Conservation (phyloP, 768 basidiomycete species). For the Termitomyces sp. region DNA sequence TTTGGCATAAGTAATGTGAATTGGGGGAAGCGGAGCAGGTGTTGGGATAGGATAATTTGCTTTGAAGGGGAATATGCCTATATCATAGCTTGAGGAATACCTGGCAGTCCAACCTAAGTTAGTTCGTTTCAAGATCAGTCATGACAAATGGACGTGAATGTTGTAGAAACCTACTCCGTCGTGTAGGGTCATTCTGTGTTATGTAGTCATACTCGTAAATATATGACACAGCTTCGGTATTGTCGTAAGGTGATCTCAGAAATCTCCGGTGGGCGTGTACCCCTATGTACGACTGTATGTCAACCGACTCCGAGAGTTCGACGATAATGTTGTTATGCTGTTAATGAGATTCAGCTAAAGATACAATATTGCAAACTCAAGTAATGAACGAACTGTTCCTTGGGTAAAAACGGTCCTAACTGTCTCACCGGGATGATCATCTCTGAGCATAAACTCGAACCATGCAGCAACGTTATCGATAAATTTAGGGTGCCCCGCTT, state of each 20-base stretch:
- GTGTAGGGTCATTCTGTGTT: slow-evolving; percentile 21
- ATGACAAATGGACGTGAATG: background rate
- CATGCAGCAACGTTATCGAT: slow-evolving; percentile 29
- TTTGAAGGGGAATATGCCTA: slow-evolving; percentile 21
- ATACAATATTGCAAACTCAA: background rate
- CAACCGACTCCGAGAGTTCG: slow-evolving; percentile 25
- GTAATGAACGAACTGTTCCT: slow-evolving; percentile 22
- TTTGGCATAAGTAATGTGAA: slow-evolving; percentile 16
- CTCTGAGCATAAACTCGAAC: slow-evolving; percentile 32
- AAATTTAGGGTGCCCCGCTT: slow-evolving; percentile 14
- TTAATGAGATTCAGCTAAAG: background rate
- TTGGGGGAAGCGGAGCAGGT: slow-evolving; percentile 18
- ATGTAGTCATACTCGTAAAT: slow-evolving; percentile 30
- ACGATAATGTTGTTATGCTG: slow-evolving; percentile 28
- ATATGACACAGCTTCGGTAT: slow-evolving; percentile 15
- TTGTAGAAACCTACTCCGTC: slow-evolving; percentile 12
- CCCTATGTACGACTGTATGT: slow-evolving; percentile 20
- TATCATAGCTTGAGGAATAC: slow-evolving; percentile 8
- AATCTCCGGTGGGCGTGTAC: slow-evolving; percentile 22
- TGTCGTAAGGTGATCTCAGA: slow-evolving; percentile 8
- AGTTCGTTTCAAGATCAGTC: background rate
- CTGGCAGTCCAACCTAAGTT: slow-evolving; percentile 18
- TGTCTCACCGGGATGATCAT: slow-evolving; percentile 22
- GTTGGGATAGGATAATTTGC: slow-evolving; percentile 21
- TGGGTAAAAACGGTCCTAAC: slow-evolving; percentile 27